These are phyloP conservation scores for Lablab purpureus DNA, from an alignment of 306 rosid species.

Conservation along the genomic window DNA sequence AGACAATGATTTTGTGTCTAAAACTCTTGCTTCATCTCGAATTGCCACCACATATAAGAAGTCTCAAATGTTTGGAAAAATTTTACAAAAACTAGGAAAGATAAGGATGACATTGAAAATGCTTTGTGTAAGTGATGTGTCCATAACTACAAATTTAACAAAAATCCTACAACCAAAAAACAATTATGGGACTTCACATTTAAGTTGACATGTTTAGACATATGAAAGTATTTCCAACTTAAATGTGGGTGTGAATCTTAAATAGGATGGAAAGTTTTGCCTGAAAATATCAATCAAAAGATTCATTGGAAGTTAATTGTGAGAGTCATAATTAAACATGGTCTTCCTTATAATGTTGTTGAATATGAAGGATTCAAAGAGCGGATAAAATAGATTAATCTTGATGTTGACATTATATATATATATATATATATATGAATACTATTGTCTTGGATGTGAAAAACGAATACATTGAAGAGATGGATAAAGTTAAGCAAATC, in stretches of 20 bases:
- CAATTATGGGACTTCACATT: not conserved
- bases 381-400: not conserved
- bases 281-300: not conserved
- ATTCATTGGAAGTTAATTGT: not conserved
- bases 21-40: not conserved
- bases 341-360: not conserved
- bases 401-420: not conserved
- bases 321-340: not conserved
- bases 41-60: no score
- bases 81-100: not conserved
- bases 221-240: not conserved
- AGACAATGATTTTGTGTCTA: not conserved
- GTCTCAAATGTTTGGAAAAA: not conserved
- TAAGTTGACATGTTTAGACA: not conserved
- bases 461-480: not conserved
- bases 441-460: not conserved
- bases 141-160: not conserved
- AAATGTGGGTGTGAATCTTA: not conserved
- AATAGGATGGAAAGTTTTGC: not conserved
- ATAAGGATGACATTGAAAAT: not conserved
- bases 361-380: not conserved
- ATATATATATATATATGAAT: not conserved
- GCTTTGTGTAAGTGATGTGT: not conserved
- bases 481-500: not conserved
- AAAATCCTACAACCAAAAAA: not conserved